These are phyloP conservation scores for Bothriochloa decipiens DNA, from an alignment of 176 grass and related monocot species.

Conservation along the genomic window DNA sequence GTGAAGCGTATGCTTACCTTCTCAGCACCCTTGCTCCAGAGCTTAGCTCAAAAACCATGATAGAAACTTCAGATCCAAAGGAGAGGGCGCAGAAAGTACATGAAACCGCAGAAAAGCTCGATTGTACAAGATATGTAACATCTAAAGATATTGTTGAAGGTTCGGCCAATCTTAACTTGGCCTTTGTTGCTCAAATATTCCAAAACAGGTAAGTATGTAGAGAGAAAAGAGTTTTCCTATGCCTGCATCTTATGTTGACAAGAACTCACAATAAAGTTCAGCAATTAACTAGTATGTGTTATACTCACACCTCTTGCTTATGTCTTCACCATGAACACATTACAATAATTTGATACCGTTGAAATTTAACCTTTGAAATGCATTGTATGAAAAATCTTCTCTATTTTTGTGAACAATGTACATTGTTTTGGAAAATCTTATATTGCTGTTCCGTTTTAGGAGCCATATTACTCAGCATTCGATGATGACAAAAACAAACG, in stretches of 20 bases:
- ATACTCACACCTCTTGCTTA: not conserved
- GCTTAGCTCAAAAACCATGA: slow-evolving; percentile 56
- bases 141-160: slow-evolving; percentile 94
- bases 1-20: slow-evolving; percentile 97
- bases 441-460: not conserved
- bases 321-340: not conserved
- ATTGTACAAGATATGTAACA: slow-evolving; percentile 90
- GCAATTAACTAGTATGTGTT: not conserved
- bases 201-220: slow-evolving; percentile 71
- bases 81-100: slow-evolving; percentile 93
- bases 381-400: not conserved
- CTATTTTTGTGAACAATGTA: not conserved
- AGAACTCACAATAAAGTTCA: slow-evolving; percentile 3
- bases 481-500: not conserved
- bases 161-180: slow-evolving; percentile 97
- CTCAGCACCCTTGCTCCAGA: slow-evolving; percentile 92
- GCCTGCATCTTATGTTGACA: not conserved
- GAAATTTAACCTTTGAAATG: slow-evolving; percentile 27
- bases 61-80: slow-evolving; percentile 80
- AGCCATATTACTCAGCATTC: not conserved
- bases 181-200: slow-evolving; percentile 99
- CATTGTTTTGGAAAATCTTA: too few species aligned
- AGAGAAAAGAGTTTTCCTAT: slow-evolving; percentile 18
- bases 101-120: slow-evolving; percentile 88
- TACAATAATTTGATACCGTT: not conserved